Conservation (phyloP, 2,329 filamentous ascomycete genomes). For the Leptographium procerum region DNA sequence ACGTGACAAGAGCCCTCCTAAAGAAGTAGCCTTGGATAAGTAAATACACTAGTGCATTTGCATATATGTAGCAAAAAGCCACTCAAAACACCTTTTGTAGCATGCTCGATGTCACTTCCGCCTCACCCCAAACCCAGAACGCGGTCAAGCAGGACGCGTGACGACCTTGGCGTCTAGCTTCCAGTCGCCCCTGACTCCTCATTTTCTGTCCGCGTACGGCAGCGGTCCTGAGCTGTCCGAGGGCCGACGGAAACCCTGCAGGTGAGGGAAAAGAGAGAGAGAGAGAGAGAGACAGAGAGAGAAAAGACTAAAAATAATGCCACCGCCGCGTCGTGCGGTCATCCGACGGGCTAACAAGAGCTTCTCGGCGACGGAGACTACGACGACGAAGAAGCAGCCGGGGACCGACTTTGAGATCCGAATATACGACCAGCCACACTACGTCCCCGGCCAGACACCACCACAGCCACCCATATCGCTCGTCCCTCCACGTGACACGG, state of each 20-base stretch:
- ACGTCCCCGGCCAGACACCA: slow-evolving; percentile 36
- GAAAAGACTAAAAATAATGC: too few relatives aligned
- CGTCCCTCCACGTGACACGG: slow-evolving; percentile 37
- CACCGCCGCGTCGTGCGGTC: not conserved
- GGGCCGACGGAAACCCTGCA: too few relatives aligned
- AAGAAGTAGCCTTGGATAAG: too few relatives aligned
- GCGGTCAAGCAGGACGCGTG: not conserved
- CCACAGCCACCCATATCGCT: slow-evolving; percentile 35
- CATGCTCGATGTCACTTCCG: not conserved
- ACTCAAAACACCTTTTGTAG: not conserved
- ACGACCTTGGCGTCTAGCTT: not conserved
- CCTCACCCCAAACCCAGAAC: not conserved
- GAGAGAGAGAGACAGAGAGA: not conserved
- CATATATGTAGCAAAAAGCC: not conserved
- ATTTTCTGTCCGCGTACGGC: too few relatives aligned
- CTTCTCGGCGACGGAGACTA: not conserved
- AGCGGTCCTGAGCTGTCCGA: too few relatives aligned
- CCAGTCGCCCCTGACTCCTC: too few relatives aligned
- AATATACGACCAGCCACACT: slow-evolving; percentile 21
- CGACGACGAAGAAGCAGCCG: not conserved
- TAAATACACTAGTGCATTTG: too few relatives aligned
- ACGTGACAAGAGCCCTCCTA: too few relatives aligned
- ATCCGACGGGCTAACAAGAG: not conserved
- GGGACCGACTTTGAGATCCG: slow-evolving; percentile 19
- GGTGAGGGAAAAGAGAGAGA: too few relatives aligned